Conservation (phyloP, 352 stramenopile species). For the Nothophytophthora sp. region DNA sequence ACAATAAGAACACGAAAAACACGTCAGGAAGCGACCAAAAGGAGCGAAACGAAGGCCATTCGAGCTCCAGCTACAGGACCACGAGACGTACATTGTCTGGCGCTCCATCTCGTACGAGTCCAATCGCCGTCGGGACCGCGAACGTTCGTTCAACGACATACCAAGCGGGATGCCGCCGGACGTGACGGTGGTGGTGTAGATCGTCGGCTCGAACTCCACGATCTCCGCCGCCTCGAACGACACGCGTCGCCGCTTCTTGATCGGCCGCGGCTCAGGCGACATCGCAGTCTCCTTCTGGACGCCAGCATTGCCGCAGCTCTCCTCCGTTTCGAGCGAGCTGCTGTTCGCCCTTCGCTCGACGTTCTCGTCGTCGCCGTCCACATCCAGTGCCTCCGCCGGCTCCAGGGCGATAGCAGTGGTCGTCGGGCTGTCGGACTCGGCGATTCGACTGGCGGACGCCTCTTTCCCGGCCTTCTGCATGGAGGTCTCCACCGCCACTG, state of each 20-base stretch:
- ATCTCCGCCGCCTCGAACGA: conserved; percentile 81
- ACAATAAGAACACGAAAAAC: not conserved
- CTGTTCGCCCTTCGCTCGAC: conserved; percentile 17
- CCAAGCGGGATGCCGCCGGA: conserved; percentile 77
- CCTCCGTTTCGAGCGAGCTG: conserved; percentile 6
- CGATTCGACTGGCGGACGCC: not conserved
- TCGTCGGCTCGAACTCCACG: conserved; percentile 83
- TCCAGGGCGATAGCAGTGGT: conserved; percentile 17
- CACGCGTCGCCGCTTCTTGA: conserved; percentile 69
- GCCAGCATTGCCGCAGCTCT: too few relatives aligned
- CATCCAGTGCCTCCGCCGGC: conserved; percentile 5
- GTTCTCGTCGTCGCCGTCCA: conserved; percentile 36
- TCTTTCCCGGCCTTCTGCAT: conserved; percentile 17
- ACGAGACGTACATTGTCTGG: conserved; percentile 65
- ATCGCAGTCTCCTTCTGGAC: too few relatives aligned
- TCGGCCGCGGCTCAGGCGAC: conserved; percentile 27
- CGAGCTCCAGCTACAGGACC: not conserved
- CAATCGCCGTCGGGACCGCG: conserved; percentile 66
- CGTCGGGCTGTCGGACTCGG: conserved; percentile 25
- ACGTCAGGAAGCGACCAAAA: conserved; percentile 4
- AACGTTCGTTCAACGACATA: conserved; percentile 78
- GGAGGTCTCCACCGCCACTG: conserved; percentile 12
- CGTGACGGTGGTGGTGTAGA: conserved; percentile 82
- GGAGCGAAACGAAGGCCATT: not conserved
- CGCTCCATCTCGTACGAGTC: conserved; percentile 83